Conservation (phyloP, 257 asterid genomes). For the Solanum peruvianum region DNA sequence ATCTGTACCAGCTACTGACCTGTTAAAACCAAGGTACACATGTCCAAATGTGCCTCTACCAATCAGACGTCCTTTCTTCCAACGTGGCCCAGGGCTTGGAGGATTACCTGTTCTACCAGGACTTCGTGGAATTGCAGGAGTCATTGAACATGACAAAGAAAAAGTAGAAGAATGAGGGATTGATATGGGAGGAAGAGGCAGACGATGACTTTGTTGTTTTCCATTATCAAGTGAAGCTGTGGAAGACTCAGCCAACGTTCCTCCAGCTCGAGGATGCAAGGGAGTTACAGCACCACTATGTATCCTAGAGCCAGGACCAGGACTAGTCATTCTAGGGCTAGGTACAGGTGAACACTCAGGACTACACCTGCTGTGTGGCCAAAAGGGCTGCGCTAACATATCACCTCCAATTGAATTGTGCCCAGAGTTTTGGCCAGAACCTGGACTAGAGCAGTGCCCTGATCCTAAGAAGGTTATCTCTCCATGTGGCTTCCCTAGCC, state of each 20-base stretch:
- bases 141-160: conserved; percentile 67
- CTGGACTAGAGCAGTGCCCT: conserved; percentile 96
- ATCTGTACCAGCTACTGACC: conserved; percentile 38
- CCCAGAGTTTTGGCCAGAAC: conserved; percentile 94
- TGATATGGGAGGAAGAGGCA: conserved; percentile 78
- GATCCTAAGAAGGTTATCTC: conserved; percentile 72
- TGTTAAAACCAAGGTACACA: conserved; percentile 62
- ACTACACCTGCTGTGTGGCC: conserved; percentile 90
- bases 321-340: conserved; percentile 89
- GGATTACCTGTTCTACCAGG: conserved; percentile 88
- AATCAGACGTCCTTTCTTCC: conserved; percentile 81
- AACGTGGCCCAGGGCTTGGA: conserved; percentile 76
- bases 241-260: conserved; percentile 48
- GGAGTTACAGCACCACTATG: conserved; percentile 99
- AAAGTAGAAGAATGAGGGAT: conserved; percentile 45
- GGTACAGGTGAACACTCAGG: conserved; percentile 87
- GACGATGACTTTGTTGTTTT: conserved; percentile 67
- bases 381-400: conserved; percentile 63
- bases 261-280: conserved; percentile 81
- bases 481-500: conserved; percentile 47
- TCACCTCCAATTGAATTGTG: conserved; percentile 97
- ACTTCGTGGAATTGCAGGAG: conserved; percentile 83
- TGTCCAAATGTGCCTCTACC: conserved; percentile 47
- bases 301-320: conserved; percentile 91
- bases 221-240: conserved; percentile 68